Conservation (phyloP, 768 basidiomycete genomes). For the Dendrothele bispora region DNA sequence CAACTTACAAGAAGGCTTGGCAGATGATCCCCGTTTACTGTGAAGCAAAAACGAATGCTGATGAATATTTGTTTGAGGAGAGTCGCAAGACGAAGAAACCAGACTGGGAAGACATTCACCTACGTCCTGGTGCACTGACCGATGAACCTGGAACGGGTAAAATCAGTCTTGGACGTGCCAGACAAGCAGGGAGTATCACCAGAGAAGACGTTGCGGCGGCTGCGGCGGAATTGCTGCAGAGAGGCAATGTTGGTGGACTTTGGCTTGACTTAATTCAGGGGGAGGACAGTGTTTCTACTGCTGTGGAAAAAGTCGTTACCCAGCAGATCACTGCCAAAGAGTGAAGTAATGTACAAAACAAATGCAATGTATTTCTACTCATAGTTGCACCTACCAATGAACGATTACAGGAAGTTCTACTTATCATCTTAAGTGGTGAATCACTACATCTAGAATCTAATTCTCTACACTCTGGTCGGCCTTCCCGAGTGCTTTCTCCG, state of each 20-base stretch:
- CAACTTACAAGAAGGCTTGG: background rate
- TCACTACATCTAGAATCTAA: too few species aligned
- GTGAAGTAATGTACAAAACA: too few species aligned
- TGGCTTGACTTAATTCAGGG: slow-evolving; percentile 6
- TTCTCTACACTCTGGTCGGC: background rate
- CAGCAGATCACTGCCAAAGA: slow-evolving; percentile 6
- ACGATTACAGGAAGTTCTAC: too few species aligned
- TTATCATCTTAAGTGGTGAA: too few species aligned
- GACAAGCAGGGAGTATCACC: background rate
- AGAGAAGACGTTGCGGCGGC: slow-evolving; percentile 7
- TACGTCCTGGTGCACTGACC: slow-evolving; percentile 5
- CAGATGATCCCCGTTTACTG: slow-evolving; percentile 3
- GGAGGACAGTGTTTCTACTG: background rate
- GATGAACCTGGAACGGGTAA: slow-evolving; percentile 4
- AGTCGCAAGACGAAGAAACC: background rate
- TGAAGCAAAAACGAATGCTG: slow-evolving; percentile 2
- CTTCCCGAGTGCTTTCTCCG: slow-evolving; percentile 6
- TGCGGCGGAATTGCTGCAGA: slow-evolving; percentile 4
- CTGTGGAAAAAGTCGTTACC: slow-evolving; percentile 3
- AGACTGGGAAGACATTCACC: slow-evolving; percentile 3
- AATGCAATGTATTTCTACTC: too few species aligned
- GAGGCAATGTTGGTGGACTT: slow-evolving; percentile 3
- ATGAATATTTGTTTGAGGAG: slow-evolving; percentile 4
- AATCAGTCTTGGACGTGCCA: slow-evolving; percentile 1
- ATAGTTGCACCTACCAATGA: too few species aligned